Conservation (phyloP, 257 asterid genomes). For the Primulina eburnea region DNA sequence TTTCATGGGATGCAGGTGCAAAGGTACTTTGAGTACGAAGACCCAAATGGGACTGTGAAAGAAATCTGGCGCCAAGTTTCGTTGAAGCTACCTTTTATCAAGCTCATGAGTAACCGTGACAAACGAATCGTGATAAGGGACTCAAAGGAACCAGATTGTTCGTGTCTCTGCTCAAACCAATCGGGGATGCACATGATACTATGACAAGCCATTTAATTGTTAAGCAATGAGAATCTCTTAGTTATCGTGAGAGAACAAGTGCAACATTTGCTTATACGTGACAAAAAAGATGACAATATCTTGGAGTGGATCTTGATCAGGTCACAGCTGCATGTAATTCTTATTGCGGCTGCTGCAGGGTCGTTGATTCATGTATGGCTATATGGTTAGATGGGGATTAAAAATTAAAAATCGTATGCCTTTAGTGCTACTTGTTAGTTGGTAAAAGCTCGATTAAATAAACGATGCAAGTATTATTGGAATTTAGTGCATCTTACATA, state of each 20-base stretch:
- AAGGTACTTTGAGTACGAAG: slow-evolving; percentile 80
- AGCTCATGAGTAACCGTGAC: slow-evolving; percentile 85
- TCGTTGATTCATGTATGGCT: neutral
- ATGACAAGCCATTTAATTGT: slow-evolving; percentile 23
- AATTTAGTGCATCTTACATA: too few species aligned
- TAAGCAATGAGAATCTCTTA: neutral
- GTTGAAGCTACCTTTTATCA: slow-evolving; percentile 66
- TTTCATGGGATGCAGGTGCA: slow-evolving; percentile 53
- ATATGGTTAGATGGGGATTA: neutral
- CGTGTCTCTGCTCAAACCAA: slow-evolving; percentile 85
- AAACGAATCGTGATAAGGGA: slow-evolving; percentile 67
- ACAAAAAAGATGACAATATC: neutral
- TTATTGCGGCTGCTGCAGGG: neutral
- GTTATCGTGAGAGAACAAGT: neutral
- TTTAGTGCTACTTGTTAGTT: neutral
- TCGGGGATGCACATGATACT: slow-evolving; percentile 52
- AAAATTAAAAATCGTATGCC: too few species aligned
- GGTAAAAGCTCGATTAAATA: too few species aligned
- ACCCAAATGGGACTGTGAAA: slow-evolving; percentile 80
- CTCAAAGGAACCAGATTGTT: slow-evolving; percentile 63
- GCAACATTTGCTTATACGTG: neutral
- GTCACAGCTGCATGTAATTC: neutral
- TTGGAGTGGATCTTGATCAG: neutral
- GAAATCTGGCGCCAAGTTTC: slow-evolving; percentile 94
- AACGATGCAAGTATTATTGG: neutral